Percentiles rank a stretch among this genome's conserved stretches.
Evolutionary conservation across 2,329 filamentous ascomycete species (phyloP).

Genomic region (Arthroderma sp.): DNA sequence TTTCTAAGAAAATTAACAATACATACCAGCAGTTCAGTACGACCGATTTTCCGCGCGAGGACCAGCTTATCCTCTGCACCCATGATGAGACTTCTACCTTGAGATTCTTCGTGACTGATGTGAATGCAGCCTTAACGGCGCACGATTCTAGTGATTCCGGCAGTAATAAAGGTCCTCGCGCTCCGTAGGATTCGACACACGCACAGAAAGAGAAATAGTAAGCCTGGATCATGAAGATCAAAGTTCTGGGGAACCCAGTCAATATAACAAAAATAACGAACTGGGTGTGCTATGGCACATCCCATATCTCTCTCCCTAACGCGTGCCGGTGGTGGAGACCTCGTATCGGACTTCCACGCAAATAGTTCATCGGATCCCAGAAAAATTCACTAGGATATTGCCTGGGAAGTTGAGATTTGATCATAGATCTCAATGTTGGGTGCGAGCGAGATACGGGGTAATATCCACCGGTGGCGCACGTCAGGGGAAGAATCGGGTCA

Average conservation of each 20-base stretch:
- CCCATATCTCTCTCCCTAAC: not conserved
- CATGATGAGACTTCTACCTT: constrained; percentile 4
- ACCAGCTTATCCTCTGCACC: constrained; percentile 7
- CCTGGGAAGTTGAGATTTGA: not conserved
- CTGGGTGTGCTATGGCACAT: not conserved
- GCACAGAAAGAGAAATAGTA: not conserved
- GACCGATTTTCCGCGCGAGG: constrained; percentile 2
- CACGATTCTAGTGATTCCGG: not conserved
- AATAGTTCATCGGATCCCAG: not conserved
- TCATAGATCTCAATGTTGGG: not conserved
- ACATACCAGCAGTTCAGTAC: constrained; percentile 7
- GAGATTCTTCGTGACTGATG: not conserved
- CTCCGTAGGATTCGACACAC: not conserved
- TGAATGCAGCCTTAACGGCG: not conserved
- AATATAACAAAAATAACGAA: not conserved
- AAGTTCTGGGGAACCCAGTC: not conserved
- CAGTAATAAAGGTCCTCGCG: not conserved
- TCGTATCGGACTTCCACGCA: not conserved
- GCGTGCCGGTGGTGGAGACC: not conserved
- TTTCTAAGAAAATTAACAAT: not conserved
- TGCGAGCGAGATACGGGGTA: not conserved
- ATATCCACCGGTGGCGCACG: not conserved
- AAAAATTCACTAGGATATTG: not conserved
- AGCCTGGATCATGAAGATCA: not conserved
- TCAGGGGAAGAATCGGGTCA: not conserved